phyloP scores from a whole-genome alignment of 2,329 filamentous ascomycete species.

The Aspergillus brunneoviolaceus region DNA sequence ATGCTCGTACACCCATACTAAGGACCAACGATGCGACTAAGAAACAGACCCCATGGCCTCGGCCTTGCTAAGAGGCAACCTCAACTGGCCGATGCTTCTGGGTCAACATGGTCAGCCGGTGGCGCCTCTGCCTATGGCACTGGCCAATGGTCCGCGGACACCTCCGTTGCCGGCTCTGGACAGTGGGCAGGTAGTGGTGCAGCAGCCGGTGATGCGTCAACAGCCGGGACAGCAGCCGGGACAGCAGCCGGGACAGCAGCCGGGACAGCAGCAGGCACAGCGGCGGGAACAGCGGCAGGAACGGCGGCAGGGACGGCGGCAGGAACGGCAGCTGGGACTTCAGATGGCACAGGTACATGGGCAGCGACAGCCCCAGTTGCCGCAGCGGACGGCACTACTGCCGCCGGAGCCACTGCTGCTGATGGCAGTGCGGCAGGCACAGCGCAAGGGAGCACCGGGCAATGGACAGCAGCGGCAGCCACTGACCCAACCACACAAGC shows the following conservation, averaged over 20 bases:
- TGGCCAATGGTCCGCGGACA: not conserved
- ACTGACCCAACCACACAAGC: not conserved
- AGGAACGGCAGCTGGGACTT: not conserved
- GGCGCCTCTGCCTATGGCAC: not conserved
- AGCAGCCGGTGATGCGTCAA: not conserved
- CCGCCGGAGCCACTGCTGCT: not conserved
- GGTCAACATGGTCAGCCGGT: not conserved
- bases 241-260: not conserved
- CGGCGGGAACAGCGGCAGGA: not conserved
- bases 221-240: not conserved
- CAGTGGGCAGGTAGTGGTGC: not conserved
- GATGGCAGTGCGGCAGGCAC: not conserved
- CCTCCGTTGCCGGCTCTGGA: not conserved
- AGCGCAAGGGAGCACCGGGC: not conserved
- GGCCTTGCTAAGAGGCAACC: not conserved
- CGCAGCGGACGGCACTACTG: too few species aligned
- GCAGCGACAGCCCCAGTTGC: too few species aligned
- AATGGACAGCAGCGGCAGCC: not conserved
- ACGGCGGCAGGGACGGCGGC: not conserved
- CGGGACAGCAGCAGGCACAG: too few species aligned
- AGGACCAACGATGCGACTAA: not conserved
- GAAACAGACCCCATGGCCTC: not conserved
- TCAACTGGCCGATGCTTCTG: not conserved
- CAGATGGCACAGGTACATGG: not conserved
- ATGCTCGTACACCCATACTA: not conserved